phyloP scores from a whole-genome alignment of 2,329 filamentous ascomycete species.

The Penicillium sp. region DNA sequence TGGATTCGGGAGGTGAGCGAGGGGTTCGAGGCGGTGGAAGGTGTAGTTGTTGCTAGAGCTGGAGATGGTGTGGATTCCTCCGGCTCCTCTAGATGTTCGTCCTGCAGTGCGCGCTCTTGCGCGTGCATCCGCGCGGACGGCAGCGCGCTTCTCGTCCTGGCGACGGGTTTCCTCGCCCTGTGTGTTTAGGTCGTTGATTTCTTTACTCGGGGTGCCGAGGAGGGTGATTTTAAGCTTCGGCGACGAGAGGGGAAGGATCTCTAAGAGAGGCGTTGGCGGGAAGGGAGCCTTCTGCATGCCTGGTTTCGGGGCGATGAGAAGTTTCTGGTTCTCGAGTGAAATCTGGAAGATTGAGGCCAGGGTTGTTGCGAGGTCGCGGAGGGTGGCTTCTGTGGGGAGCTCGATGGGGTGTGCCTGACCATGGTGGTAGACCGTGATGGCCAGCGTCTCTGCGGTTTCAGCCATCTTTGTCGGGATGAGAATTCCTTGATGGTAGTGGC shows the following conservation, averaged over 20 bases:
- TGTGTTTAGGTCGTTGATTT: constrained; percentile 49
- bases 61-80: constrained; percentile 36
- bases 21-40: constrained; percentile 76
- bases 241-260: constrained; percentile 39
- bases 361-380: constrained; percentile 48
- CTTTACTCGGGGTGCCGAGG: constrained; percentile 48
- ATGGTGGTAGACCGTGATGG: constrained; percentile 61
- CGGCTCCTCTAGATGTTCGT: not conserved
- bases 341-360: constrained; percentile 45
- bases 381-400: constrained; percentile 56
- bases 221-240: constrained; percentile 53
- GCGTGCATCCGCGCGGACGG: constrained; percentile 29
- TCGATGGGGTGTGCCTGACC: constrained; percentile 55
- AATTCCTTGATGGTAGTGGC: not conserved
- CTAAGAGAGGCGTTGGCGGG: constrained; percentile 38
- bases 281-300: constrained; percentile 54
- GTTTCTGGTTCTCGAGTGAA: constrained; percentile 49
- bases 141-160: constrained; percentile 36
- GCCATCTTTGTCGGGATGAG: constrained; percentile 1
- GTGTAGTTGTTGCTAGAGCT: constrained; percentile 73
- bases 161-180: constrained; percentile 35
- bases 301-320: constrained; percentile 53
- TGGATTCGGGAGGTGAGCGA: constrained; percentile 77
- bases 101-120: constrained; percentile 14
- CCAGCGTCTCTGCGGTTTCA: constrained; percentile 30